Evolutionary conservation across 768 basidiomycete genomes (phyloP).

Genomic region (Tylopilus subfusipes): DNA sequence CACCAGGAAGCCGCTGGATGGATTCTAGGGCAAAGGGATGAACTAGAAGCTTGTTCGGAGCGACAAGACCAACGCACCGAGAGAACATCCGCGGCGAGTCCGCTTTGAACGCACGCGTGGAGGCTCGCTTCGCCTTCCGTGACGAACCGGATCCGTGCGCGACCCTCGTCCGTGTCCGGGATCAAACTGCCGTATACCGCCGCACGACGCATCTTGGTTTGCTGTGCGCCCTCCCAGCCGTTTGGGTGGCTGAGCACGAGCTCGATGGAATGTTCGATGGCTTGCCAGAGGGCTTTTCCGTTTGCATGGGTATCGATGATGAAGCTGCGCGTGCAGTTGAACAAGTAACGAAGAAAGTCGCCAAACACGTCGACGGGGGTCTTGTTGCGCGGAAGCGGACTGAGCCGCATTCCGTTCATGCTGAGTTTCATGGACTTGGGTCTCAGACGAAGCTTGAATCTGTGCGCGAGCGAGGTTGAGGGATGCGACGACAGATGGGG

Average conservation of each 20-base stretch:
- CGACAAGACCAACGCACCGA: conserved; percentile 43
- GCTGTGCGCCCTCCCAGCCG: conserved; percentile 76
- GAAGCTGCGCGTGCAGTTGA: conserved; percentile 68
- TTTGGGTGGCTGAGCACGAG: conserved; percentile 79
- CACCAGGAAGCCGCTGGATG: conserved; percentile 73
- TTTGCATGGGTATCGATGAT: conserved; percentile 84
- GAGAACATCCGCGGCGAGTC: conserved; percentile 73
- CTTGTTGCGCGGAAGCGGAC: conserved; percentile 62
- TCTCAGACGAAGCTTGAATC: conserved; percentile 77
- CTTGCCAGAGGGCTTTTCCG: conserved; percentile 63
- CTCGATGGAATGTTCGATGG: conserved; percentile 65
- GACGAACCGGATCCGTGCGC: conserved; percentile 72
- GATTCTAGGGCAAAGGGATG: conserved; percentile 43
- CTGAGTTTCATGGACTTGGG: conserved; percentile 75
- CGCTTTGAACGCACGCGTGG: conserved; percentile 75
- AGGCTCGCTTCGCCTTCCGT: conserved; percentile 84
- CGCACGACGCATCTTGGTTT: conserved; percentile 72
- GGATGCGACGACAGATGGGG: not conserved
- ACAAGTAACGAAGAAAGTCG: conserved; percentile 74
- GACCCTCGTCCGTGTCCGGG: conserved; percentile 69
- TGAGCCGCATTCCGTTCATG: conserved; percentile 82
- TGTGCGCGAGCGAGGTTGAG: conserved; percentile 23
- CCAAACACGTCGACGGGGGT: conserved; percentile 73
- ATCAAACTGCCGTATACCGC: conserved; percentile 71
- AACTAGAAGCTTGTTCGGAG: not conserved